Percentiles rank a stretch among this genome's conserved stretches.
phyloP scores from a whole-genome alignment of 2,329 filamentous ascomycete species.

The Penicillium crustosum region DNA sequence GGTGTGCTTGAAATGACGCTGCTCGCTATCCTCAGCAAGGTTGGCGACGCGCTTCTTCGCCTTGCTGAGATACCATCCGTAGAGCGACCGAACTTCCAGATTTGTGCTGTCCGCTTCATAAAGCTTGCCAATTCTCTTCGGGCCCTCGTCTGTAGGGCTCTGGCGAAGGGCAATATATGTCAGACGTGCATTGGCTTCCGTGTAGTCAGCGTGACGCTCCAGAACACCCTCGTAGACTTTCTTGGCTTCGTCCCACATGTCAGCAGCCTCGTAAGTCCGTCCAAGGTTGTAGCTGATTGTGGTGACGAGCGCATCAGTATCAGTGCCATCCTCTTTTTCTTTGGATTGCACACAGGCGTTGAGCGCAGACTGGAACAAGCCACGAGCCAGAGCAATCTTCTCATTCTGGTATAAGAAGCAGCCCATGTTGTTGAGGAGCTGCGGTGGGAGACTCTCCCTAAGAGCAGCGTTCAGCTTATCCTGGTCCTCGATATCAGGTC shows the following conservation, averaged over 20 bases:
- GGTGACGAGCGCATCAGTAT: constrained; percentile 88
- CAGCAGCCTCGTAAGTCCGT: constrained; percentile 84
- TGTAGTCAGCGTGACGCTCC: constrained; percentile 84
- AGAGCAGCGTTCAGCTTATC: constrained; percentile 58
- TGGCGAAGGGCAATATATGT: constrained; percentile 86
- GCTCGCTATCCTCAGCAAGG: constrained; percentile 83
- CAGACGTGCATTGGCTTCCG: constrained; percentile 82
- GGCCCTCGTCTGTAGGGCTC: constrained; percentile 79
- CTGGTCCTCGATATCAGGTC: constrained; percentile 62
- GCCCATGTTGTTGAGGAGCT: constrained; percentile 94
- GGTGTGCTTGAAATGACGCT: constrained; percentile 94
- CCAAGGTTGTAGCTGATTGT: constrained; percentile 97
- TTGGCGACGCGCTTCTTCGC: constrained; percentile 79
- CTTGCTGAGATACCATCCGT: constrained; percentile 93
- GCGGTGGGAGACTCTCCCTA: constrained; percentile 78
- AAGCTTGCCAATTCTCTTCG: constrained; percentile 79
- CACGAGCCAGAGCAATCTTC: constrained; percentile 74
- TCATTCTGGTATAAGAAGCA: constrained; percentile 92
- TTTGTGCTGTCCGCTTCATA: constrained; percentile 82
- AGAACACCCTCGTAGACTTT: constrained; percentile 86
- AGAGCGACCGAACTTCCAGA: constrained; percentile 86
- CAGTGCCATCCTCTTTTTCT: constrained; percentile 71
- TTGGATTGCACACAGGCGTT: constrained; percentile 81
- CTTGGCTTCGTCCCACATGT: constrained; percentile 76
- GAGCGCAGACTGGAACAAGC: constrained; percentile 89